Base-by-base conservation (phyloP, 345 rosid genomes). In the Mallotus nudiflorus region DNA sequence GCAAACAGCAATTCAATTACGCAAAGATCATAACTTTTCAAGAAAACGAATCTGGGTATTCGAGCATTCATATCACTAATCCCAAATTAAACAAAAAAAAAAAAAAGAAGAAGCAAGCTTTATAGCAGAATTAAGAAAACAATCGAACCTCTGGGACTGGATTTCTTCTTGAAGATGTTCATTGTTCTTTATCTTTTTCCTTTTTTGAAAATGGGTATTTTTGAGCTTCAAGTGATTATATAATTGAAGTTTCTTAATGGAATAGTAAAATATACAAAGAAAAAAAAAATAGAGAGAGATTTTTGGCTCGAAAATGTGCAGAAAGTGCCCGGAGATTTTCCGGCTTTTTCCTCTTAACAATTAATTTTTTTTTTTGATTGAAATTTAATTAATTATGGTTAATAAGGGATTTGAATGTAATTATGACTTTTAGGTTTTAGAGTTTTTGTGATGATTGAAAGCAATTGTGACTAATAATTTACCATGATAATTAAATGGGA, bases 131-230 rank as follows among this genome's bases (percentile, higher is more conserved):
- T 16, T 16, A 59, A 35, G 31, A 7, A n/a, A n/a, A 33, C 2
- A 45, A n/a, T 20, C 70, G 40, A 54, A 92, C 98, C 98, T 89
- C 78, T 89, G 16, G 97, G 86, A 71, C 82, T 84, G 45, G 98
- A 85, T 71, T 90, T 92, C 70, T 78, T 86, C 66, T 69, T 74
- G 86, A 93, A 91, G 78, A 93, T 63, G 73, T 85, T 91, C 97
- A 81, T 87, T 33, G 46, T 63, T 53, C 3, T 50, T 50, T n/a
- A 6, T 50, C 29, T 4, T 39, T 4, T 39, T 39, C 42, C 42
- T 42, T 42, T 9, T 42, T 3, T 42, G 6, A 33, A 33, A 33
- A 33, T 2, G 6, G 3, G 4, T 42, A 5, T 9, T 4, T 45
- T 9, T 29, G 37, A 70, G 58, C 55, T 46, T 18, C 25, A 33